These are phyloP conservation scores for Rhododendron ovatum DNA, from an alignment of 148 eudicot species.

Conservation along the genomic window DNA sequence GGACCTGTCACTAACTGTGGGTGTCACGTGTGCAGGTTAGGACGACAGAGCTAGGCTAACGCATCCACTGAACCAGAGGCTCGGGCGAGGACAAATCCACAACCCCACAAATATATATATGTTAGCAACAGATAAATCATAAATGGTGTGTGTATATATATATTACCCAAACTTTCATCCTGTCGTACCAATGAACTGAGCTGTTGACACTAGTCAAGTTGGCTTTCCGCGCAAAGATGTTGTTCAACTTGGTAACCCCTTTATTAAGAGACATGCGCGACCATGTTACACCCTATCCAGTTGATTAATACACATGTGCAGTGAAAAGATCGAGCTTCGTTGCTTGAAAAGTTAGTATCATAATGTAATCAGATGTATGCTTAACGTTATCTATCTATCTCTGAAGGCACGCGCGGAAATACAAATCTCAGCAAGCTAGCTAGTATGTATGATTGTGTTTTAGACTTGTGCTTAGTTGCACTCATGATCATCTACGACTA, in stretches of 20 bases:
- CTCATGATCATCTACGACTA: not conserved
- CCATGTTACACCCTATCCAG: not conserved
- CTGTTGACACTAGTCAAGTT: not conserved
- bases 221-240: not conserved
- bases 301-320: too few species aligned
- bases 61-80: too few species aligned
- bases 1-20: too few species aligned
- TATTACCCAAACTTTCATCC: not conserved
- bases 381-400: not conserved
- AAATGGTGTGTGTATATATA: too few species aligned
- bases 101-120: too few species aligned
- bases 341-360: not conserved
- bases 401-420: not conserved
- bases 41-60: too few species aligned
- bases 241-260: not conserved
- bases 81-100: too few species aligned
- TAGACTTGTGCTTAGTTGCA: not conserved
- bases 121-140: too few species aligned
- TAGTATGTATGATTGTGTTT: not conserved
- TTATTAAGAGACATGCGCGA: not conserved
- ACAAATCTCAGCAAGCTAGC: not conserved
- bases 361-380: not conserved
- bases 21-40: too few species aligned
- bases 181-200: not conserved
- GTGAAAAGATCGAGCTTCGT: not conserved